Evolutionary conservation across 495 filamentous ascomycete genomes (phyloP), one percentile per base, ranked within the genome.

Genomic region (Mytilinidion resinicola): DNA sequence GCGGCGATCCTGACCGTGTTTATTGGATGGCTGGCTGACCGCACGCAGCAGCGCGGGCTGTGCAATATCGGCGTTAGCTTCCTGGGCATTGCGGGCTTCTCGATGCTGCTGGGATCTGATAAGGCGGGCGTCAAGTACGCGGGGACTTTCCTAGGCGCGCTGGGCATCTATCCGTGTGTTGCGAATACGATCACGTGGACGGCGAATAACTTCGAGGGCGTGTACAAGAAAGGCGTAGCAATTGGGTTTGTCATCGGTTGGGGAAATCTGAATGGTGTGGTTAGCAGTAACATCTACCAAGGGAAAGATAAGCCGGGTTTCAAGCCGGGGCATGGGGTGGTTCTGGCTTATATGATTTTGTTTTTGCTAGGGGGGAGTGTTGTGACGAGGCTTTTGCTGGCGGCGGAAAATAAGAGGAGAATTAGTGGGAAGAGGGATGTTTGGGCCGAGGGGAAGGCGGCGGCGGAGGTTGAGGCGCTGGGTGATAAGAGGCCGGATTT

Each of bases 131-230:
- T 88, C 5, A 84, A 87, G 55, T 97, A 96, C 67, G 87, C 85
- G 0, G 91, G 87, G 9, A 86, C 82, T 0, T 97, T 95, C 73
- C 76, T 97, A 1, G 90, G 85, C 7, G 92, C 92, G 0, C 72
- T 91, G 52, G 92, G 92, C 0, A 96, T 96, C 63, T 97, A 96
- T 65, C 92, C 92, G 0, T 86, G 82, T 70, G 89, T 96, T 61
- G 72, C 92, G n/a, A 95, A 96, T 67, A 95, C 90, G 0, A 89
- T 97, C 58, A 82, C 84, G 21, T 97, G 92, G 92, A 72, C 85
- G 15, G 82, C 82, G 47, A 97, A 97, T 73, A 97, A 97, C 62
- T 82, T 82, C 21, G 92, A 96, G 72, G 92, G 92, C 17, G 87
- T 91, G 4, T 95, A 95, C 73, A 96, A 96, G 76, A 82, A 92